Percentiles rank a stretch among this genome's conserved stretches.
Conservation (phyloP, 805 yeast genomes). For the Hyphopichia homilentoma region DNA sequence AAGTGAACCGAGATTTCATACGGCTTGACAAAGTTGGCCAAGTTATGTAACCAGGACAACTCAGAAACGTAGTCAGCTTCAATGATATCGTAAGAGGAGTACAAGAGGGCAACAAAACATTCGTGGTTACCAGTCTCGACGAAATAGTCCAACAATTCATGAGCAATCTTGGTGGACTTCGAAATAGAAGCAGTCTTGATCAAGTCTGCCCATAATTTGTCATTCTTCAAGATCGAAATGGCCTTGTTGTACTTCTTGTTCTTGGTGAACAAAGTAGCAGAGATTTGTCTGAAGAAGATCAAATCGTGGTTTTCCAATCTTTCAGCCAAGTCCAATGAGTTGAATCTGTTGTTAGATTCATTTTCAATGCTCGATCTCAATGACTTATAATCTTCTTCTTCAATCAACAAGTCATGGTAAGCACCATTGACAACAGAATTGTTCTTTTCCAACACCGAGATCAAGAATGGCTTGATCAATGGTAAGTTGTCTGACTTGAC, state of each 20-base stretch:
- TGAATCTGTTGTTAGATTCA: constrained; percentile 80
- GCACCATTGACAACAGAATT: constrained; percentile 90
- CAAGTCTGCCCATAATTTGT: constrained; percentile 92
- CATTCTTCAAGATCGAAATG: constrained; percentile 81
- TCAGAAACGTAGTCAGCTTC: constrained; percentile 83
- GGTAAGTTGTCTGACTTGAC: constrained; percentile 95
- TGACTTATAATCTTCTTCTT: constrained; percentile 93
- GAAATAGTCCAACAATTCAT: constrained; percentile 83
- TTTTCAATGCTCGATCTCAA: constrained; percentile 79
- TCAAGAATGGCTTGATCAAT: constrained; percentile 89
- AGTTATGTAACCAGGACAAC: constrained; percentile 83
- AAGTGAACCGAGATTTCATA: constrained; percentile 80
- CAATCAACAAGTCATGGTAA: constrained; percentile 90
- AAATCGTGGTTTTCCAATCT: constrained; percentile 89
- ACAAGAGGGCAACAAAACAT: constrained; percentile 86
- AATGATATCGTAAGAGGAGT: constrained; percentile 76
- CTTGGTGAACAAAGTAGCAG: constrained; percentile 90
- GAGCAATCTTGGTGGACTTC: constrained; percentile 73
- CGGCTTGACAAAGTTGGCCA: constrained; percentile 86
- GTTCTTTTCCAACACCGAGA: constrained; percentile 87
- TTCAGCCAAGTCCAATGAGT: constrained; percentile 86
- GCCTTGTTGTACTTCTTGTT: constrained; percentile 93
- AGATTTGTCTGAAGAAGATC: constrained; percentile 92
- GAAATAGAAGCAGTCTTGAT: constrained; percentile 89
- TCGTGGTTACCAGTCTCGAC: constrained; percentile 97